Conservation (phyloP, 1,139 yeast species). For the Keqinozyma sinolaborantium region DNA sequence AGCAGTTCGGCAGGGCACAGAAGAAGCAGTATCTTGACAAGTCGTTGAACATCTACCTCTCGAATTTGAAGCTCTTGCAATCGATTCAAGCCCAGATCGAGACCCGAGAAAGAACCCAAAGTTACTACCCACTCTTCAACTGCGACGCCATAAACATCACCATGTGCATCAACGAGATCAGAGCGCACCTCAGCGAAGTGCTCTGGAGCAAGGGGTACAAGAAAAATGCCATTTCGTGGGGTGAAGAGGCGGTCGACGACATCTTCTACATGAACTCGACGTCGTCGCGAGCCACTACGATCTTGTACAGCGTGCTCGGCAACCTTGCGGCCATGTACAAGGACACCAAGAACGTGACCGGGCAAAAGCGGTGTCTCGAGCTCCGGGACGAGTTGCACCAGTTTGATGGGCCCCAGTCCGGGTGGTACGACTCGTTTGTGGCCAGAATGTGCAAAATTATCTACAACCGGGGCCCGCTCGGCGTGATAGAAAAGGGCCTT, state of each 20-base stretch:
- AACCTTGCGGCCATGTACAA: conserved; percentile 34
- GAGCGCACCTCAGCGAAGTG: conserved; percentile 62
- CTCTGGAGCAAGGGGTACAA: conserved; percentile 57
- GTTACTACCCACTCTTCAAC: conserved; percentile 35
- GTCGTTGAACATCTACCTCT: conserved; percentile 35
- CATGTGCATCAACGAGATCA: conserved; percentile 33
- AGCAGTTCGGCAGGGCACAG: conserved; percentile 2
- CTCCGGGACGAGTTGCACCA: conserved; percentile 18
- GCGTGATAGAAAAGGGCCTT: conserved; percentile 39
- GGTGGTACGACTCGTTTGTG: conserved; percentile 36
- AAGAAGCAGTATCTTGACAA: conserved; percentile 17
- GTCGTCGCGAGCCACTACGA: conserved; percentile 25
- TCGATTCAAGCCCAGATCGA: conserved; percentile 17
- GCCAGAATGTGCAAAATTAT: conserved; percentile 37
- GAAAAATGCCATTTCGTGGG: conserved; percentile 59
- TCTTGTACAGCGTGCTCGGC: conserved; percentile 27
- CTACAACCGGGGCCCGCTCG: conserved; percentile 41
- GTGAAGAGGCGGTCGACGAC: conserved; percentile 49
- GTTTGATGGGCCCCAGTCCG: conserved; percentile 17
- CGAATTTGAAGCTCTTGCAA: conserved; percentile 29
- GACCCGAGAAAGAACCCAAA: conserved; percentile 20
- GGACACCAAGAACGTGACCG: conserved; percentile 18
- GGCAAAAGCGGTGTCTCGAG: conserved; percentile 25
- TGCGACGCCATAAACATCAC: conserved; percentile 28
- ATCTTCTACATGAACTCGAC: conserved; percentile 29